Base-by-base conservation (phyloP, 805 yeast genomes). In the Lipomyces sp. region DNA sequence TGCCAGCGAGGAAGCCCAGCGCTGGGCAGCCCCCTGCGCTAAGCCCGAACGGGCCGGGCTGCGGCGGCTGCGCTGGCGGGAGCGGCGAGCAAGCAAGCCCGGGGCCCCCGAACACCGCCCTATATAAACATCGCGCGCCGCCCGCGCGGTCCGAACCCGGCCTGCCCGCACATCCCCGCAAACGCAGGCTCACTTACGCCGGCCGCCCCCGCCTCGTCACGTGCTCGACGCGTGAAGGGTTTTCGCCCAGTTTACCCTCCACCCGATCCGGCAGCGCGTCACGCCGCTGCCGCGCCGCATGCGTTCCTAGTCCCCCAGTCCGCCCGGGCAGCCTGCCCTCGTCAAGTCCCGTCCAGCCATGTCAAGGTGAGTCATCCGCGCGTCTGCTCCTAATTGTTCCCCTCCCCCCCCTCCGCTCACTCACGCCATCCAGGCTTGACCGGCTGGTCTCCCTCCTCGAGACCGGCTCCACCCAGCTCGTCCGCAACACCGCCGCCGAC, bases 401-500 rank as follows among this genome's bases (percentile, higher is more conserved):
- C 22, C 13, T 24, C 23, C 6, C 18, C 16, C 26, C 23, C 28
- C 35, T 39, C n/a, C 10, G 23, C 44, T n/a, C 23, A 28, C 49
- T 8, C 34, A 14, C 35, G 4, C 18, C n/a, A 5, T 19, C 76
- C 43, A 72, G 83, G 60, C 72, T 79, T 59, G 83, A 79, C 60
- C 70, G 83, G 49, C 74, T 79, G 51, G 82, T 79, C 54, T 71
- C 79, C 52, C 63, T 73, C 59, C 72, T 93, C 58, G 98, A 95
- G 69, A 87, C 97, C 1, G 98, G 98, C 10, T 87, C 96, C 11
- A 88, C 97, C 4, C 86, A 86, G 35, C 85, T 88, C 65, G 93
- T 93, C 39, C 78, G 98, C 59, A 88, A 87, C 64, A 87, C 96
- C 8, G 99, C 98, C 1, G 98, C 98, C 1, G 96, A 91, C 63